Percentiles rank a stretch among this genome's conserved stretches.
phyloP scores from a whole-genome alignment of 2,329 filamentous ascomycete species.

The Colletotrichum neosansevieriae region DNA sequence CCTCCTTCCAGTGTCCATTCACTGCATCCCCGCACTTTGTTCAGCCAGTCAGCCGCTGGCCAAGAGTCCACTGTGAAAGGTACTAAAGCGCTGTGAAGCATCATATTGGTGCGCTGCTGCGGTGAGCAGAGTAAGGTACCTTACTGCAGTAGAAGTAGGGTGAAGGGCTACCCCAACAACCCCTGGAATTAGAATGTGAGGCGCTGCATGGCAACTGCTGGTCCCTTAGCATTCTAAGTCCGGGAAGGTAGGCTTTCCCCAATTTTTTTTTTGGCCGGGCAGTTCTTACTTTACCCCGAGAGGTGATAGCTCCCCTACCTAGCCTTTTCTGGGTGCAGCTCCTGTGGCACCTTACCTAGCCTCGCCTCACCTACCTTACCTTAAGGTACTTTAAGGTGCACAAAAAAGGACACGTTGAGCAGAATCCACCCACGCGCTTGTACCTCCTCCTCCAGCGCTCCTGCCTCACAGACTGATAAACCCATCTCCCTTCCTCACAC shows the following conservation, averaged over 20 bases:
- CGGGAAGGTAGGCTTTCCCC: conserved; percentile 6
- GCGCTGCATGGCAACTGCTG: conserved; percentile 25
- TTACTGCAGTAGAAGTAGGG: no score
- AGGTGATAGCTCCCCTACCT: conserved; percentile 37
- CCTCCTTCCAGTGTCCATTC: conserved; percentile 24
- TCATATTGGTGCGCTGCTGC: background rate
- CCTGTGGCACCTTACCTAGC: conserved; percentile 17
- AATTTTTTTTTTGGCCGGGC: conserved; percentile 14
- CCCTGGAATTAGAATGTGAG: conserved; percentile 15
- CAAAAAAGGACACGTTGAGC: conserved; percentile 44
- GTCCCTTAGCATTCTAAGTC: conserved; percentile 16
- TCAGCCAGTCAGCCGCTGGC: conserved; percentile 29
- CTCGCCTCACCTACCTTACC: no score
- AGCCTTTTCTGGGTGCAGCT: conserved; percentile 26
- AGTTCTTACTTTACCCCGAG: conserved; percentile 26
- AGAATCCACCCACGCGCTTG: conserved; percentile 20
- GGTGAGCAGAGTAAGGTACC: no score
- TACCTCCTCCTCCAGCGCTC: conserved; percentile 13
- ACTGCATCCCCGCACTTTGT: conserved; percentile 38
- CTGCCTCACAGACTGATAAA: conserved; percentile 41
- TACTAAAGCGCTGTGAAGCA: background rate
- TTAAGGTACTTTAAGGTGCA: no score
- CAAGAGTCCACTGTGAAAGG: conserved; percentile 36
- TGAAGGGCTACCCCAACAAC: conserved; percentile 22
- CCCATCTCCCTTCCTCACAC: conserved; percentile 36